Conservation (phyloP, 768 basidiomycete species). For the Podaxis pistillaris region DNA sequence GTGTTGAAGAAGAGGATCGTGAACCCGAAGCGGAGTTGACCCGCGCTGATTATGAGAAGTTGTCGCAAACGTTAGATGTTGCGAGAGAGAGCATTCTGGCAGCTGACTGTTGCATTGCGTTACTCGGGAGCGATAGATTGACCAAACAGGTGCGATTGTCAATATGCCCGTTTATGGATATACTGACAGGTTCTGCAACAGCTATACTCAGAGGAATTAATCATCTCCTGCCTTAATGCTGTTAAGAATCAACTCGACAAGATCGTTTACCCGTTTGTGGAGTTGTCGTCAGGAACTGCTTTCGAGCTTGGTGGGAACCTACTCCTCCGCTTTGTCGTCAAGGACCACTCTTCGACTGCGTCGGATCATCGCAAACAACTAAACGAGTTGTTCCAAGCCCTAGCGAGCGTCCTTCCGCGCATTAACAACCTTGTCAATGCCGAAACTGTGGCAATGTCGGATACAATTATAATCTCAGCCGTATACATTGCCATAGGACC, state of each 20-base stretch:
- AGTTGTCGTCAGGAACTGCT: slow-evolving; percentile 50
- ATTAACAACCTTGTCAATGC: slow-evolving; percentile 74
- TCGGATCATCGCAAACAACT: slow-evolving; percentile 18
- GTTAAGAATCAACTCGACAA: slow-evolving; percentile 80
- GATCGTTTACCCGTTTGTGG: slow-evolving; percentile 84
- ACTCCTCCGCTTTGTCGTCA: slow-evolving; percentile 51
- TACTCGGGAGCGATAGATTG: slow-evolving; percentile 76
- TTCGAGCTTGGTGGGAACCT: slow-evolving; percentile 39
- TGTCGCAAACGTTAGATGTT: slow-evolving; percentile 53
- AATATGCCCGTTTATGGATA: neutral
- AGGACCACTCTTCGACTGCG: slow-evolving; percentile 37
- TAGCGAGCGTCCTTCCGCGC: slow-evolving; percentile 69
- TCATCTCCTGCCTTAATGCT: slow-evolving; percentile 70
- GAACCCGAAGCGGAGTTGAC: slow-evolving; percentile 16
- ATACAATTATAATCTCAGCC: slow-evolving; percentile 86
- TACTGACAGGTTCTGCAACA: slow-evolving; percentile 27
- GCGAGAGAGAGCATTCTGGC: slow-evolving; percentile 77
- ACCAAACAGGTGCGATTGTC: slow-evolving; percentile 72
- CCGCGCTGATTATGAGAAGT: slow-evolving; percentile 38
- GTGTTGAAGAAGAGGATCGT: slow-evolving; percentile 19
- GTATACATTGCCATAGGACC: slow-evolving; percentile 94
- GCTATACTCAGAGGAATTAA: slow-evolving; percentile 94
- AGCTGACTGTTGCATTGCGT: slow-evolving; percentile 77
- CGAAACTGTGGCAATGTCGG: slow-evolving; percentile 78
- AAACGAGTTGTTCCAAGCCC: slow-evolving; percentile 68